phyloP scores from a whole-genome alignment of 2,329 filamentous ascomycete genomes.

The Knoxdaviesia capensis region DNA sequence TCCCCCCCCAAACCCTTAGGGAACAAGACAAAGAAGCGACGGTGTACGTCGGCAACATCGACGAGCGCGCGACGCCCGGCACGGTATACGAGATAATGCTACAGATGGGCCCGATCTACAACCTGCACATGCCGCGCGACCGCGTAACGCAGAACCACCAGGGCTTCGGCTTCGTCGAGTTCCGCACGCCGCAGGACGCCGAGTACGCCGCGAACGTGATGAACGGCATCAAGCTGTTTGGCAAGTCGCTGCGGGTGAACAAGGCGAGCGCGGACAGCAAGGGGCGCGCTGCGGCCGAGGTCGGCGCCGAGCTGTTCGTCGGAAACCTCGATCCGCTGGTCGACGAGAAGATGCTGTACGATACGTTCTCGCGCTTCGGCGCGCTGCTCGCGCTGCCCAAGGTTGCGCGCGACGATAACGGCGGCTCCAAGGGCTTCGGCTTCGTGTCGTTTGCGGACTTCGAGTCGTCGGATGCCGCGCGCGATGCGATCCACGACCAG shows the following conservation, averaged over 20 bases:
- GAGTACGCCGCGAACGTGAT: slow-evolving; percentile 94
- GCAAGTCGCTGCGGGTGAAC: slow-evolving; percentile 91
- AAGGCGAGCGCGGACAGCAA: slow-evolving; percentile 86
- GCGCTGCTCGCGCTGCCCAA: slow-evolving; percentile 70
- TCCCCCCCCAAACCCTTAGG: slow-evolving; percentile 25
- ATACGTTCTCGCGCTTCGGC: slow-evolving; percentile 84
- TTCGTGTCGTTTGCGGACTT: slow-evolving; percentile 90
- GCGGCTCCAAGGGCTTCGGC: slow-evolving; percentile 83
- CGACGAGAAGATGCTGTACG: slow-evolving; percentile 88
- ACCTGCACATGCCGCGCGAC: slow-evolving; percentile 95
- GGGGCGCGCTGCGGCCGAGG: slow-evolving; percentile 52
- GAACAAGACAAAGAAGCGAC: slow-evolving; percentile 97
- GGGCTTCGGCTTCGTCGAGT: slow-evolving; percentile 98
- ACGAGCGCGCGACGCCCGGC: slow-evolving; percentile 81
- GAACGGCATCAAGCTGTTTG: slow-evolving; percentile 85
- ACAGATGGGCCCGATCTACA: slow-evolving; percentile 90
- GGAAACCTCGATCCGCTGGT: slow-evolving; percentile 90
- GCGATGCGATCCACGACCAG: slow-evolving; percentile 84
- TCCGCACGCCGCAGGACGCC: slow-evolving; percentile 83
- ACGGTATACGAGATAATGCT: slow-evolving; percentile 97
- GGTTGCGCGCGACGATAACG: slow-evolving; percentile 75
- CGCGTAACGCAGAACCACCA: slow-evolving; percentile 93
- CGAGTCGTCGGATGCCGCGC: slow-evolving; percentile 80
- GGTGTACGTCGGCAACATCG: slow-evolving; percentile 94
- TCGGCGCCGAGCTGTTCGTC: slow-evolving; percentile 91